Percentiles rank a stretch among this genome's conserved stretches.
Conservation (phyloP, 2,329 filamentous ascomycete genomes). For the Apiospora marii region DNA sequence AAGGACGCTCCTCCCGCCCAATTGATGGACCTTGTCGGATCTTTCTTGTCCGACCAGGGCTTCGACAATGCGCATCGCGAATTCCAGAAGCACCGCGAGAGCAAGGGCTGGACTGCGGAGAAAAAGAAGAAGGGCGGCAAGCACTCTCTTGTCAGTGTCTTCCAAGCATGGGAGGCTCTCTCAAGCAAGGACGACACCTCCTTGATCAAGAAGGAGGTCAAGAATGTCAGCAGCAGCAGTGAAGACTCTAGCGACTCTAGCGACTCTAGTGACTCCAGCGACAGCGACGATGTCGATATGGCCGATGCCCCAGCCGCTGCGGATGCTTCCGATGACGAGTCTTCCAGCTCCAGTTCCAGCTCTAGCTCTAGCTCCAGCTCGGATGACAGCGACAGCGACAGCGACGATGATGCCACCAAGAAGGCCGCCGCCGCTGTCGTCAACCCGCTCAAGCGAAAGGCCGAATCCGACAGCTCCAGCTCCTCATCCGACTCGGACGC, state of each 20-base stretch:
- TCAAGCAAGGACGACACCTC: conserved; percentile 42
- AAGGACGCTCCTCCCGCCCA: conserved; percentile 59
- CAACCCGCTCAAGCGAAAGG: conserved; percentile 64
- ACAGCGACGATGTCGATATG: conserved; percentile 55
- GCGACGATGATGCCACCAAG: conserved; percentile 37
- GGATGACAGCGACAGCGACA: conserved; percentile 41
- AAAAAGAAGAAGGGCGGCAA: conserved; percentile 35
- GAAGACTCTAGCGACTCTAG: conserved; percentile 38
- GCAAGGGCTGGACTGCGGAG: conserved; percentile 54
- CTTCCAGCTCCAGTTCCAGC: conserved; percentile 42
- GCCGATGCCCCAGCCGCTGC: conserved; percentile 48
- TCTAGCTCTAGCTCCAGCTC: conserved; percentile 46
- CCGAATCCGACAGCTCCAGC: conserved; percentile 49
- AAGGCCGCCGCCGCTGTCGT: conserved; percentile 38
- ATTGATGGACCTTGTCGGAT: conserved; percentile 71
- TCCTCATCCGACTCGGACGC: conserved; percentile 50
- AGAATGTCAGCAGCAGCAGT: conserved; percentile 40
- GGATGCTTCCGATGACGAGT: conserved; percentile 33
- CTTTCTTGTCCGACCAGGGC: conserved; percentile 72
- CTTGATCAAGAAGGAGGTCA: conserved; percentile 37
- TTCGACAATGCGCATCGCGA: conserved; percentile 67
- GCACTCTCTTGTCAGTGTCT: conserved; percentile 58
- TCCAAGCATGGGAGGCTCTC: conserved; percentile 57
- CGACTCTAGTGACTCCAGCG: conserved; percentile 43
- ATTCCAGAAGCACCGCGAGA: conserved; percentile 69